Evolutionary conservation across 768 basidiomycete species (phyloP).

Genomic region (Amanita inopinata): DNA sequence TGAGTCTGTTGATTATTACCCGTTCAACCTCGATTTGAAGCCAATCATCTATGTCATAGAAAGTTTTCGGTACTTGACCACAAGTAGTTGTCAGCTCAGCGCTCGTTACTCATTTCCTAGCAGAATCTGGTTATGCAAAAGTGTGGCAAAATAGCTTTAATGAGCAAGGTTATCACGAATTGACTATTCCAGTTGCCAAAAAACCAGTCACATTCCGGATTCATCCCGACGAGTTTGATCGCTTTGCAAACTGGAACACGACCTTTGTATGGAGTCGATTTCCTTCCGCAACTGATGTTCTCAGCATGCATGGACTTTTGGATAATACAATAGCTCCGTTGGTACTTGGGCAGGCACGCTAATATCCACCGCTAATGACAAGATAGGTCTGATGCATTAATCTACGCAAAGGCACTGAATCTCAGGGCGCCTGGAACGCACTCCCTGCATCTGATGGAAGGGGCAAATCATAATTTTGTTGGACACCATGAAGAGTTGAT

Average conservation of each 20-base stretch:
- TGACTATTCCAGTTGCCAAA: constrained; percentile 59
- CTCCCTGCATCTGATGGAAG: constrained; percentile 58
- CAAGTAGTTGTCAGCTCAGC: constrained; percentile 7
- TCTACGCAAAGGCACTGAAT: constrained; percentile 56
- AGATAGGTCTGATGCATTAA: constrained; percentile 58
- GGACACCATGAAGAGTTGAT: constrained; percentile 62
- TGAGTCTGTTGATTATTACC: constrained; percentile 24
- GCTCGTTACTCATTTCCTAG: constrained; percentile 9
- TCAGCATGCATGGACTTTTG: constrained; percentile 68
- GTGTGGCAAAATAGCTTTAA: constrained; percentile 38
- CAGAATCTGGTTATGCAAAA: constrained; percentile 17
- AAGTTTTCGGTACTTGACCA: constrained; percentile 31
- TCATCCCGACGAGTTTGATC: constrained; percentile 47
- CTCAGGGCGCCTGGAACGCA: constrained; percentile 57
- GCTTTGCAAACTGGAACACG: constrained; percentile 57
- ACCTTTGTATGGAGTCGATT: constrained; percentile 61
- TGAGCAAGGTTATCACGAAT: constrained; percentile 50
- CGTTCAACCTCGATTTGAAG: constrained; percentile 8
- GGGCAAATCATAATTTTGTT: constrained; percentile 73
- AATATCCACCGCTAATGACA: not conserved
- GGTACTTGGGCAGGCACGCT: constrained; percentile 17
- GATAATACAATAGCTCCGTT: constrained; percentile 66
- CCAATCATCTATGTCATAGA: constrained; percentile 21
- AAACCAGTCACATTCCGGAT: constrained; percentile 43
- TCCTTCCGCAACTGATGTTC: constrained; percentile 51